Evolutionary conservation across 805 yeast species (phyloP).

Genomic region (Ogataea haglerorum): DNA sequence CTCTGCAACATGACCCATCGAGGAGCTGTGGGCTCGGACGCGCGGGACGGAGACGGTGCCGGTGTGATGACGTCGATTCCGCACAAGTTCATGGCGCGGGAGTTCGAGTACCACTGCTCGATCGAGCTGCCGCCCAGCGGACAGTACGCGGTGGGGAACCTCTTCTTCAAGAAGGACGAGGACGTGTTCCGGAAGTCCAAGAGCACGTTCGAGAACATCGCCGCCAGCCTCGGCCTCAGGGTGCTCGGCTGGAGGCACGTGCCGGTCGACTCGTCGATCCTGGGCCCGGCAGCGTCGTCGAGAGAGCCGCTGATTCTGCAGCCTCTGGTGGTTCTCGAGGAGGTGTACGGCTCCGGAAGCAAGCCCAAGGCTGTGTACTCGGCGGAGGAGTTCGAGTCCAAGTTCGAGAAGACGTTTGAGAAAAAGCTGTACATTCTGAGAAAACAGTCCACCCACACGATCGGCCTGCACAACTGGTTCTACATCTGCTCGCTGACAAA

Average conservation of each 20-base stretch:
- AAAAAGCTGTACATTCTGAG: slow-evolving; percentile 81
- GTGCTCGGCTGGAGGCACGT: slow-evolving; percentile 95
- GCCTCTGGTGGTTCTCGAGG: slow-evolving; percentile 79
- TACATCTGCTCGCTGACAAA: slow-evolving; percentile 90
- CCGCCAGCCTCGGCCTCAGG: slow-evolving; percentile 67
- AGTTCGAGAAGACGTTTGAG: slow-evolving; percentile 66
- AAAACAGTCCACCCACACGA: slow-evolving; percentile 85
- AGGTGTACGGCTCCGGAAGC: slow-evolving; percentile 40
- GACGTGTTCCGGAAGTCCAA: slow-evolving; percentile 66
- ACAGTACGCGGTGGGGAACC: slow-evolving; percentile 92
- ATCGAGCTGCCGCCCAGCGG: slow-evolving; percentile 72
- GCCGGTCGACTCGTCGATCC: slow-evolving; percentile 89
- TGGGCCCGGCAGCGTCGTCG: slow-evolving; percentile 92
- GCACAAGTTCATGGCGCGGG: slow-evolving; percentile 80
- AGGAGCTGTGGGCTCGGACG: slow-evolving; percentile 96
- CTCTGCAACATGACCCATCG: slow-evolving; percentile 98
- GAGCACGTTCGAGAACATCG: slow-evolving; percentile 76
- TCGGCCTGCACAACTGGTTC: slow-evolving; percentile 96
- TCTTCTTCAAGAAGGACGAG: slow-evolving; percentile 87
- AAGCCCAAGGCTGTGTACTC: slow-evolving; percentile 35
- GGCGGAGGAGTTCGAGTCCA: slow-evolving; percentile 51
- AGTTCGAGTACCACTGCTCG: slow-evolving; percentile 68
- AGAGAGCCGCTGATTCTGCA: slow-evolving; percentile 90
- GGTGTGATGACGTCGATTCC: slow-evolving; percentile 94
- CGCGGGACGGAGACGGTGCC: slow-evolving; percentile 98